Base-by-base conservation (phyloP, 371 early-diverging fungal genomes). In the Neoconidiobolus thromboides region DNA sequence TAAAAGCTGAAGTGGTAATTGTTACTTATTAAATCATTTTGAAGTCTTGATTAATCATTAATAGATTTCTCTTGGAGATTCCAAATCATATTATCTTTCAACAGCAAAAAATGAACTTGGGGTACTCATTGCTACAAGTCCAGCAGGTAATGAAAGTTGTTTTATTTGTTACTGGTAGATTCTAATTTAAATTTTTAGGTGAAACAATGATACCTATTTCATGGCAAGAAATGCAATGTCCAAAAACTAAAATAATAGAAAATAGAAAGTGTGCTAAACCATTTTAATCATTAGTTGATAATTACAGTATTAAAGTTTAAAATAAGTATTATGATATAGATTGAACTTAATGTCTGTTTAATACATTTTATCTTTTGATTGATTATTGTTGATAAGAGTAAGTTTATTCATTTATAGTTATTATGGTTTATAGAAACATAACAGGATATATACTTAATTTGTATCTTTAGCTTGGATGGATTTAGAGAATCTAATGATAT, bases 161-260 rank as follows among this genome's bases (percentile, higher is more conserved):
- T 36, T 3, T 63, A 37, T 3, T 9, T 1, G 48, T 54, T 62
- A 5, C 40, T 15, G 3, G 38, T 51, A 39, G 42, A 38, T 40
- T 26, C 41, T 61, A 15, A 50, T 43, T 2, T 58, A 1, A 15
- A n/a, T 9, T 44, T 37, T 14, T 64, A 73, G 90, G 94, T 47
- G 83, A 81, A 46, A 82, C 93, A 0, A 86, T 96, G 91, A 76
- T 93, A 46, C 97, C 97, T 1, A 82, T 94, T 50, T 89, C 90
- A 41, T 96, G 97, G 97, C 87, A 93, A 68, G 83, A 93, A 65
- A 96, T 96, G 97, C 84, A 92, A 61, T 93, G 93, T 67, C 87
- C 97, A 7, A 86, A 83, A 65, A 93, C 96, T 1, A 79, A 81
- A 64, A 76, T 73, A 0, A 76, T 88, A 43, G 96, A 93, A 65